These are phyloP conservation scores for Tricholoma matsutake DNA, from an alignment of 768 basidiomycete species.

Conservation along the genomic window DNA sequence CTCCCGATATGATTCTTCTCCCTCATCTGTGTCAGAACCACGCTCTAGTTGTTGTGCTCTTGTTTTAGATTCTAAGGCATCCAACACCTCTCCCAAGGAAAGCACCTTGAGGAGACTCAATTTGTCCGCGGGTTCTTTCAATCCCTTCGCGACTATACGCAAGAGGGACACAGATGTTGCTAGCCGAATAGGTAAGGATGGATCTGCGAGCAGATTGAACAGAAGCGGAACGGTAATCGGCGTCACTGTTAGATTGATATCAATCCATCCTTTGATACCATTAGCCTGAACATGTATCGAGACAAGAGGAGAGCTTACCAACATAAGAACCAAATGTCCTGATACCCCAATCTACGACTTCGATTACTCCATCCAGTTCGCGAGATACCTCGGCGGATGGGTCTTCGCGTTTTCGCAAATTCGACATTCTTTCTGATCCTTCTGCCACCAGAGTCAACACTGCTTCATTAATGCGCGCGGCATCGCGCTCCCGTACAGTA, in stretches of 20 bases:
- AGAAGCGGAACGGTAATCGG: constrained; percentile 83
- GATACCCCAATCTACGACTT: constrained; percentile 91
- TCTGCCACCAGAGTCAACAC: constrained; percentile 82
- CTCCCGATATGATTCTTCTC: constrained; percentile 86
- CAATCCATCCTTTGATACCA: constrained; percentile 80
- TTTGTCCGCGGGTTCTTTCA: constrained; percentile 89
- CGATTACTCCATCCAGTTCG: constrained; percentile 57
- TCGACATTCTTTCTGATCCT: constrained; percentile 54
- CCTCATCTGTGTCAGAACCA: constrained; percentile 76
- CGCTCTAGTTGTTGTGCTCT: constrained; percentile 61
- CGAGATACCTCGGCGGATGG: constrained; percentile 40
- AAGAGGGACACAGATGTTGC: constrained; percentile 78
- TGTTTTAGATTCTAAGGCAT: constrained; percentile 76
- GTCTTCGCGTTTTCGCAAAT: constrained; percentile 45
- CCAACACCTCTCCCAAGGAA: constrained; percentile 78
- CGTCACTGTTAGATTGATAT: constrained; percentile 94
- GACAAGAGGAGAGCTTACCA: constrained; percentile 52
- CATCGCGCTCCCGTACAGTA: constrained; percentile 87
- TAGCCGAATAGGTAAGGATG: constrained; percentile 74
- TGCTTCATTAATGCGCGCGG: constrained; percentile 79
- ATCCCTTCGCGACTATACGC: constrained; percentile 86
- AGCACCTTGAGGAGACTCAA: constrained; percentile 87
- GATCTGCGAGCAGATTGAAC: constrained; percentile 77
- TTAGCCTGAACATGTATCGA: neutral
- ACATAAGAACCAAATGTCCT: constrained; percentile 91